Evolutionary conservation across 805 yeast species (phyloP), one percentile per base, ranked within the genome.

Genomic region (Cyberlindnera amylophila): DNA sequence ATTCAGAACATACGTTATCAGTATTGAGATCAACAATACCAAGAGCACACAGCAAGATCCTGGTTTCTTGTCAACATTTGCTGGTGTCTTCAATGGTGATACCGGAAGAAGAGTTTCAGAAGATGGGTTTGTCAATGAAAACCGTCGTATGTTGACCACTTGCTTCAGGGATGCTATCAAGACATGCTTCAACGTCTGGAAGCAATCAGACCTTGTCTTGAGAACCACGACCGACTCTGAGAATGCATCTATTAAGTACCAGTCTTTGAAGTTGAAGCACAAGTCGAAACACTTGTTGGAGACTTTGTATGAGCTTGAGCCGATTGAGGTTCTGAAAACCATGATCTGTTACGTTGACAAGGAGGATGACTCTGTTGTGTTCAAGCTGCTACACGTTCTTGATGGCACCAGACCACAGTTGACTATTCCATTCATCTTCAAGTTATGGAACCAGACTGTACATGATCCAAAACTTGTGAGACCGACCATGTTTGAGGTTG

Each of bases 351-450:
- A 11, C 2, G 30, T 37, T 17, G 34, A 26, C 4, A 32, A 34
- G 9, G 52, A 59, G 6, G 32, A 39, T 5, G 52, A 52, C 19
- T 50, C 60, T 7, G 53, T 74, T 6, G 66, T 79, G 11, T 73
- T 79, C 52, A 83, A 81, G 50, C 55, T 86, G 2, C 61, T 86
- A n/a, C 88, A 86, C 58, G 81, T 85, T 2, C 64, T 90, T 37
- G 96, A 90, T 63, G 91, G 93, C 0, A 84, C 95, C 7, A 77
- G 86, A 49, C 85, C 95, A 0, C 85, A 80, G 43, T 54, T 77
- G 5, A 84, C 95, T 0, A 65, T 88, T 12, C 90, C 95, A 0
- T 73, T 76, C 51, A 64, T 89, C 4, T 68, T 86, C 50, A 70
- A 75, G 43, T 68, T 86, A 0, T 68, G 83, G 26, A 57, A 62